Evolutionary conservation across 371 early-diverging fungal genomes (phyloP).

Genomic region (Mucor piriformis): DNA sequence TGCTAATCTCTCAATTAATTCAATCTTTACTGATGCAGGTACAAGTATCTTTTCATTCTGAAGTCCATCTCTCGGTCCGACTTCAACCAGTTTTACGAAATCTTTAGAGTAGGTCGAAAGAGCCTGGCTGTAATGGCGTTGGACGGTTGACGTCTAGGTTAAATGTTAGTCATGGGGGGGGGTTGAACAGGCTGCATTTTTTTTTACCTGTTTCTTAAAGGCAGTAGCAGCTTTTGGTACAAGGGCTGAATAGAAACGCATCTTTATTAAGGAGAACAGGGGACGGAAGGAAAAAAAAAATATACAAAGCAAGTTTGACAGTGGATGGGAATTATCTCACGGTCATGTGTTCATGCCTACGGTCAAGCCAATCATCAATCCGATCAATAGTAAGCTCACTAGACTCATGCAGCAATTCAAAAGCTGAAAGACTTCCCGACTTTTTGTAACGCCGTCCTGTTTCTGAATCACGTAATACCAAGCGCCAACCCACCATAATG

Average conservation of each 20-base stretch:
- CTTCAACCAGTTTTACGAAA: constrained; percentile 85
- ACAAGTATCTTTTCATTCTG: constrained; percentile 93
- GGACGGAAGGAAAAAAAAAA: neutral
- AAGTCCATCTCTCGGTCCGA: constrained; percentile 96
- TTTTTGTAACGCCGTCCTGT: neutral
- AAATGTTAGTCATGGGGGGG: no score
- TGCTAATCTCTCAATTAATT: constrained; percentile 82
- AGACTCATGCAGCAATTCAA: constrained; percentile 20
- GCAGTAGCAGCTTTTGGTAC: constrained; percentile 5
- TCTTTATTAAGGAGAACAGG: neutral
- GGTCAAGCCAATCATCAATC: constrained; percentile 18
- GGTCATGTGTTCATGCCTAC: constrained; percentile 23
- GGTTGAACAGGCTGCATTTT: neutral
- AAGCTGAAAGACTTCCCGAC: constrained; percentile 12
- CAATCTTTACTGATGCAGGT: constrained; percentile 80
- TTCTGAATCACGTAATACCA: constrained; percentile 13
- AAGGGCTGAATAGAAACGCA: constrained; percentile 1
- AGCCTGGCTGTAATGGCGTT: constrained; percentile 11
- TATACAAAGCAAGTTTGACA: neutral
- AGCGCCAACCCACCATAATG: constrained; percentile 31
- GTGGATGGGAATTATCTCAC: constrained; percentile 11
- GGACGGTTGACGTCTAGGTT: neutral
- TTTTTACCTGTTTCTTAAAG: constrained; percentile 1
- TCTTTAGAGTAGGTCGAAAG: constrained; percentile 13
- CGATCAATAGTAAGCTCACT: constrained; percentile 18